These are phyloP conservation scores for Pichia sp. DNA, from an alignment of 1,139 yeast species.

Conservation along the genomic window DNA sequence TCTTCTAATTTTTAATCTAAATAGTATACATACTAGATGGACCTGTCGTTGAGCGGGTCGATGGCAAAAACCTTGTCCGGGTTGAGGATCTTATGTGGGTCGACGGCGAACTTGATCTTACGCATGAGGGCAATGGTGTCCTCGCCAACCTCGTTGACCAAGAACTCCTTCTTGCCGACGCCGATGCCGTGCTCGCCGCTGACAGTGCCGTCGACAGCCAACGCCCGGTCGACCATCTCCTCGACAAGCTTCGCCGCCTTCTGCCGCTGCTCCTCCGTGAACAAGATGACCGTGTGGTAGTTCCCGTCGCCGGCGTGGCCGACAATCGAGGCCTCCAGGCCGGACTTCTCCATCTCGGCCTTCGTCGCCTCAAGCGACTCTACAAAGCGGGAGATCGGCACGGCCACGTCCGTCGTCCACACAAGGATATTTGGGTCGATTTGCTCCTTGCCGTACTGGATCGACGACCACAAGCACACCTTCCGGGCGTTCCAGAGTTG, in stretches of 20 bases:
- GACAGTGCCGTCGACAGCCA: conserved; percentile 70
- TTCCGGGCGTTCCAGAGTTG: conserved; percentile 87
- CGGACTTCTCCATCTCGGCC: conserved; percentile 51
- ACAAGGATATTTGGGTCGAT: conserved; percentile 62
- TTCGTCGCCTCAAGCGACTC: conserved; percentile 57
- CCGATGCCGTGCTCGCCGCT: conserved; percentile 93
- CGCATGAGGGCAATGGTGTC: conserved; percentile 71
- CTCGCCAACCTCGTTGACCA: conserved; percentile 63
- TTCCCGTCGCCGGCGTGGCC: conserved; percentile 93
- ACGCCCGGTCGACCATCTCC: conserved; percentile 67
- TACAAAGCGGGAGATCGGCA: conserved; percentile 69
- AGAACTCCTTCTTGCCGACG: conserved; percentile 65
- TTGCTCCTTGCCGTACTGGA: conserved; percentile 55
- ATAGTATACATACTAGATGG: conserved; percentile 1
- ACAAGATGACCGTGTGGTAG: conserved; percentile 75
- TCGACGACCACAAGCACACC: conserved; percentile 82
- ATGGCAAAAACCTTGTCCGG: conserved; percentile 73
- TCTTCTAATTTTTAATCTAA: no score
- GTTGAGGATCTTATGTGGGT: conserved; percentile 67
- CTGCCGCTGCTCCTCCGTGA: conserved; percentile 43
- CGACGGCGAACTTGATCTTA: conserved; percentile 63
- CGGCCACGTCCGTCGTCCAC: conserved; percentile 90
- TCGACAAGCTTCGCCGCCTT: conserved; percentile 54
- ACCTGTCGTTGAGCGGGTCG: conserved; percentile 40
- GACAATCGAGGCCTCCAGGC: conserved; percentile 52